Percentiles rank a stretch among this genome's conserved stretches.
phyloP scores from a whole-genome alignment of 73 alveolate genomes.

The Breviolum minutum region DNA sequence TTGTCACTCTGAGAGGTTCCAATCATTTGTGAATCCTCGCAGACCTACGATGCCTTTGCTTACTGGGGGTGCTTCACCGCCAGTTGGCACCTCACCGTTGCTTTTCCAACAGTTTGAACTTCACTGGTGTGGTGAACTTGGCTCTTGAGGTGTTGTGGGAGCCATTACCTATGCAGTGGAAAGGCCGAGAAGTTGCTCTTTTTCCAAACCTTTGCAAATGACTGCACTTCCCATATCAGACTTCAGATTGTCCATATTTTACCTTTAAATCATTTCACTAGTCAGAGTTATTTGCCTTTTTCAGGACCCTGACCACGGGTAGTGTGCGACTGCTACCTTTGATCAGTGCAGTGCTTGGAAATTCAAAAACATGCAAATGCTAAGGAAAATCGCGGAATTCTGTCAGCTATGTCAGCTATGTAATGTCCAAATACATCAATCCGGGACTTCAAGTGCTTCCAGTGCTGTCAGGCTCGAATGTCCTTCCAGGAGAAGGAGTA shows the following conservation, averaged over 20 bases:
- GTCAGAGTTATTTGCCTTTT: no score
- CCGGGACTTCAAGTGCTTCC: not conserved
- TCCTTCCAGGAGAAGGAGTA: conserved; percentile 82
- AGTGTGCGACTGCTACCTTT: conserved; percentile 17
- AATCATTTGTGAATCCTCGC: not conserved
- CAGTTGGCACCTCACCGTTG: not conserved
- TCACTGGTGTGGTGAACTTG: no score
- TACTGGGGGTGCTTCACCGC: conserved; percentile 94
- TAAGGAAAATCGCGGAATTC: not conserved
- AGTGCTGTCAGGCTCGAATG: conserved; percentile 44
- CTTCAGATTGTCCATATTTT: no score
- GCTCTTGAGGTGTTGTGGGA: conserved; percentile 25
- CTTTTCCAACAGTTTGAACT: not conserved
- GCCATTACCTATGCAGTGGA: conserved; percentile 93
- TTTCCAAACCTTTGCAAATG: no score
- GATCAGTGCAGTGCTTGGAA: conserved; percentile 17
- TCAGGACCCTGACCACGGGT: conserved; percentile 53
- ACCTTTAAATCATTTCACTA: no score
- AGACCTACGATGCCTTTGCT: conserved; percentile 87
- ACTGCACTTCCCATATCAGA: not conserved
- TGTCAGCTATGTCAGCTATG: not conserved
- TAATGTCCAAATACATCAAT: not conserved
- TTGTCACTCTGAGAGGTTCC: not conserved
- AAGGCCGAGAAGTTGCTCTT: no score
- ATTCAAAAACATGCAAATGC: no score